These are phyloP conservation scores for Zostera marina DNA, from an alignment of 116 monocot species.

Conservation along the genomic window DNA sequence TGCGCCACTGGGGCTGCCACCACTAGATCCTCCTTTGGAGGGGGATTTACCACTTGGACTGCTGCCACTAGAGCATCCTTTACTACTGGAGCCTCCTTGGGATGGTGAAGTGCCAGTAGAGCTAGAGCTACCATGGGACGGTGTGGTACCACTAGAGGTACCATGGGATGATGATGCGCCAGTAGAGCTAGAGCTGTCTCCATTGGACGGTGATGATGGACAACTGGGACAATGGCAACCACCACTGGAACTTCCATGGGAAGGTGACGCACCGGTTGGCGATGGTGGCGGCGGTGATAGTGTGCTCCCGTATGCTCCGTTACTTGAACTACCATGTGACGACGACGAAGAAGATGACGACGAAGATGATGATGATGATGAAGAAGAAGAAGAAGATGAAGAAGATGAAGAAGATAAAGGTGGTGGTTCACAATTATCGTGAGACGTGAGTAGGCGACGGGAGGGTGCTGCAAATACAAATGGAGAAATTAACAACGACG, in stretches of 20 bases:
- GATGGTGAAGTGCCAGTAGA: background rate
- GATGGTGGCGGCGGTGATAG: background rate
- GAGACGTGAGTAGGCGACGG: too few relatives aligned
- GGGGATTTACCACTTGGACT: background rate
- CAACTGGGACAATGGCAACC: background rate
- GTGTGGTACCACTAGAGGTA: background rate
- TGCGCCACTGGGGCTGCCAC: conserved; percentile 2
- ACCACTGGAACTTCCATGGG: background rate
- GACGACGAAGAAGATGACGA: background rate
- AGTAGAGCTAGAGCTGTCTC: background rate
- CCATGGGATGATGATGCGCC: background rate
- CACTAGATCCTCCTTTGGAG: background rate
- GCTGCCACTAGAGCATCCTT: background rate
- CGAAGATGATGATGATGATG: background rate
- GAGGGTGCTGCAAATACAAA: too few relatives aligned
- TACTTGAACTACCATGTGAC: conserved; percentile 1
- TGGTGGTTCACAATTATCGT: too few relatives aligned
- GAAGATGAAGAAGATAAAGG: too few relatives aligned
- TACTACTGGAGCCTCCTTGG: background rate
- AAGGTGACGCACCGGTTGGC: background rate
- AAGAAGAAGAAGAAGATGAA: background rate
- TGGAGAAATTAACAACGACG: too few relatives aligned
- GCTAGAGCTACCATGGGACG: conserved; percentile 1
- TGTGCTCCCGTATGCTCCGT: background rate
- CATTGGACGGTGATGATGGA: conserved; percentile 6